Conservation (phyloP, 352 stramenopile species). For the Phytophthora pseudosyringae region DNA sequence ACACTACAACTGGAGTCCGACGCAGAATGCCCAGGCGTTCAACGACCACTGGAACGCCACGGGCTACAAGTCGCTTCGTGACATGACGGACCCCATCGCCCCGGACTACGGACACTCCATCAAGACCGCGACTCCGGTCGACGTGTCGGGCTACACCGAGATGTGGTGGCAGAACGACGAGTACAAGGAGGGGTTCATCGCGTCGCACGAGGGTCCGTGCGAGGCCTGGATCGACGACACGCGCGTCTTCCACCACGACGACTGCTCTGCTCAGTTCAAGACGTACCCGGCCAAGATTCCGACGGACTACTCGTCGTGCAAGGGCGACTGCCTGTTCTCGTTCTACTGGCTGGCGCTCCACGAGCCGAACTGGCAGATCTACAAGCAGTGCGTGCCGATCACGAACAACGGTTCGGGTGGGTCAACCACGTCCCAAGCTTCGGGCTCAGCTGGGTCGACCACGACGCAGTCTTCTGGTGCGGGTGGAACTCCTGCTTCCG, state of each 20-base stretch:
- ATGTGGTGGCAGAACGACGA: constrained; percentile 47
- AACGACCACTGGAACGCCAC: constrained; percentile 31
- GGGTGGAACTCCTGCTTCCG: background rate
- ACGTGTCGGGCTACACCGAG: constrained; percentile 34
- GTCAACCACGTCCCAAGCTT: constrained; percentile 3
- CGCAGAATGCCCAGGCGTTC: constrained; percentile 40
- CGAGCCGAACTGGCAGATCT: constrained; percentile 35
- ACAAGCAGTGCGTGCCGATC: constrained; percentile 42
- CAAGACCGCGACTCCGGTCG: constrained; percentile 20
- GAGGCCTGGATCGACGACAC: constrained; percentile 34
- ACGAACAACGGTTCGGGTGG: constrained; percentile 25
- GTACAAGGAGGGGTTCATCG: constrained; percentile 43
- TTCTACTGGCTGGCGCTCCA: constrained; percentile 34
- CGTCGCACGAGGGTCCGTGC: constrained; percentile 42
- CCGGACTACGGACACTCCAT: constrained; percentile 37
- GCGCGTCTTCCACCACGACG: constrained; percentile 29
- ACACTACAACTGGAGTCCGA: too few species aligned
- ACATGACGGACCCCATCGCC: constrained; percentile 40
- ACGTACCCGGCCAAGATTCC: constrained; percentile 39
- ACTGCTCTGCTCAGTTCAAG: constrained; percentile 41
- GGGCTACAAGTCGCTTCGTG: constrained; percentile 38
- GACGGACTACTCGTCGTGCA: constrained; percentile 24
- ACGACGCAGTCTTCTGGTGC: background rate
- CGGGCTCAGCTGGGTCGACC: background rate
- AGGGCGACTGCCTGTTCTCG: constrained; percentile 20